Evolutionary conservation across 352 stramenopile genomes (phyloP), one percentile per base, ranked within the genome.

Genomic region (Vaucheria bursata): DNA sequence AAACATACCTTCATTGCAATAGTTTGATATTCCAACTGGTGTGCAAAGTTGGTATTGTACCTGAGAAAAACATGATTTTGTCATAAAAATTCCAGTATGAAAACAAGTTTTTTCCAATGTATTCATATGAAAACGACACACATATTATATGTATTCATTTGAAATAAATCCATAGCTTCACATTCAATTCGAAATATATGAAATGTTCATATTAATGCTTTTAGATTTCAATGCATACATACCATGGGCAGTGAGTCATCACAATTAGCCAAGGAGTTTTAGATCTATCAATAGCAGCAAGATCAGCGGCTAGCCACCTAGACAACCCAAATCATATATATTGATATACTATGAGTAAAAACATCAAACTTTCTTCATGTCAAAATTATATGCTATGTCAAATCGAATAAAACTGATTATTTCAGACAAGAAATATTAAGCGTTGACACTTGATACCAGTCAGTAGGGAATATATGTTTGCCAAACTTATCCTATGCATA

Each of bases 11-110:
- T 68, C 65, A 72, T 72, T 2, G 18, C 69, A 7, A 69, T 40
- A 31, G 79, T n/a, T 68, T 84, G 79, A 0, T 65, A 65, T 74
- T 86, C 80, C n/a, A 74, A 32, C 76, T 91, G 86, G 76, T 91
- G 88, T 70, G 87, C 84, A 7, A 45, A 80, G 85, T 88, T 90
- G 29, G 80, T 87, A 79, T 89, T 90, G 82, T 91, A 91, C 65
- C 65, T 68, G 53, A 31, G 53, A 12, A n/a, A n/a, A n/a, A n/a
- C n/a, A n/a, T n/a, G n/a, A n/a, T n/a, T n/a, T n/a, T n/a, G n/a
- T n/a, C n/a, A n/a, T n/a, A n/a, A n/a, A n/a, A n/a, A n/a, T n/a
- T n/a, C n/a, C n/a, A n/a, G n/a, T n/a, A n/a, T n/a, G n/a, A n/a
- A n/a, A n/a, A n/a, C n/a, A n/a, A n/a, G n/a, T n/a, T n/a, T n/a